Conservation (phyloP, 805 yeast genomes). For the Dipodascus albidus region DNA sequence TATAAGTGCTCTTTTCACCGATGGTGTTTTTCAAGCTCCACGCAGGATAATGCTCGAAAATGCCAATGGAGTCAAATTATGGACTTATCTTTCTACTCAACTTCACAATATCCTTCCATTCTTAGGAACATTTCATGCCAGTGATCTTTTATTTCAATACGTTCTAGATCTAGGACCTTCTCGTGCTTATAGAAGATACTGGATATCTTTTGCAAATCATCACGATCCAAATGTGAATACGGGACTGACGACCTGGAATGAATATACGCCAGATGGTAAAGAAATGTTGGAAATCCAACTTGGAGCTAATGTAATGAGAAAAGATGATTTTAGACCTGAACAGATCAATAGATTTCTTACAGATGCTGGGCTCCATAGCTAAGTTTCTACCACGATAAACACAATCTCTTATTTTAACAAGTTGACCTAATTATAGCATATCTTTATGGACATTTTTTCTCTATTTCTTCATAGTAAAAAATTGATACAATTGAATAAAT, state of each 20-base stretch:
- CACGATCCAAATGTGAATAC: conserved; percentile 10
- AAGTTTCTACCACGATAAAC: no score
- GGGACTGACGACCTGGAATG: conserved; percentile 6
- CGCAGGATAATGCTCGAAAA: conserved; percentile 8
- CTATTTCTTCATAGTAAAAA: no score
- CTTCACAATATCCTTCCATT: conserved; percentile 1
- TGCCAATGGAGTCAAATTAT: conserved; percentile 5
- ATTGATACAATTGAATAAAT: no score
- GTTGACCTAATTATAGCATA: no score
- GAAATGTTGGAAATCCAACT: not conserved
- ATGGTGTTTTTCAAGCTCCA: conserved; percentile 10
- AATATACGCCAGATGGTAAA: conserved; percentile 3
- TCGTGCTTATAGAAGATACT: conserved; percentile 9
- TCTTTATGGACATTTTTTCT: no score
- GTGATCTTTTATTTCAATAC: not conserved
- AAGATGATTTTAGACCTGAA: not conserved
- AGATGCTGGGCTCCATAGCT: not conserved
- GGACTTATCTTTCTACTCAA: conserved; percentile 5
- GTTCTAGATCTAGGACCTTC: not conserved
- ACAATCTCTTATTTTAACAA: no score
- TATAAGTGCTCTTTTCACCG: conserved; percentile 10
- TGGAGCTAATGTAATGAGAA: not conserved
- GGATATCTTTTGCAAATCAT: conserved; percentile 10
- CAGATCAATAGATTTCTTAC: not conserved
- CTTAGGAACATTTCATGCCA: conserved; percentile 2